Percentiles rank a stretch among this genome's conserved stretches.
These are phyloP conservation scores for Leccinum cinnamomeum DNA, from an alignment of 1,284 basidiomycete genomes.

Conservation along the genomic window DNA sequence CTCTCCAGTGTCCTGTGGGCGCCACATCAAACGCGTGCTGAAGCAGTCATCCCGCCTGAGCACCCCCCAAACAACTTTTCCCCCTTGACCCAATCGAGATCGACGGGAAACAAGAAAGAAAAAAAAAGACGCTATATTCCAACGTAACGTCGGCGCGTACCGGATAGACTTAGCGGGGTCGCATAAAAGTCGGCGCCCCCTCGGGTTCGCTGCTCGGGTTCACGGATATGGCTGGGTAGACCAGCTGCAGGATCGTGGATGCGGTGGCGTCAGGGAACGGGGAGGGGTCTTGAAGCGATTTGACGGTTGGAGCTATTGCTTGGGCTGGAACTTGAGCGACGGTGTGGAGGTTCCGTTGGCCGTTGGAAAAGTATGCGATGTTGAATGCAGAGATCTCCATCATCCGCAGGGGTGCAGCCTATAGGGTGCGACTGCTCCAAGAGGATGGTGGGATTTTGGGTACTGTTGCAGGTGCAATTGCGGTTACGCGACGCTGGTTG, in stretches of 20 bases:
- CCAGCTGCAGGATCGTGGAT: conserved; percentile 49
- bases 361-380: conserved; percentile 55
- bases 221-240: conserved; percentile 64
- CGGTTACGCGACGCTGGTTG: conserved; percentile 23
- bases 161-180: conserved; percentile 47
- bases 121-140: conserved; percentile 56
- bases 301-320: conserved; percentile 30
- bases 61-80: conserved; percentile 80
- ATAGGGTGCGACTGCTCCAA: conserved; percentile 36
- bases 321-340: conserved; percentile 47
- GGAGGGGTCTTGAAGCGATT: conserved; percentile 4
- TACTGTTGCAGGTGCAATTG: conserved; percentile 19
- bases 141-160: conserved; percentile 43
- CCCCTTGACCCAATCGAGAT: conserved; percentile 67
- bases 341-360: conserved; percentile 57
- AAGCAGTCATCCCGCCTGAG: conserved; percentile 70
- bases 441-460: conserved; percentile 15
- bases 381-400: conserved; percentile 61
- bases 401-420: conserved; percentile 54
- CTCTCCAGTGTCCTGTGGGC: conserved; percentile 58
- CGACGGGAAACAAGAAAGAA: conserved; percentile 34
- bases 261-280: conserved; percentile 28
- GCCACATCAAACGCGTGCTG: conserved; percentile 77
- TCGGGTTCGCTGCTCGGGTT: conserved; percentile 54
- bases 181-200: conserved; percentile 76